Percentiles rank a stretch among this genome's conserved stretches.
These are phyloP conservation scores for Geranium incanum DNA, from an alignment of 441 rosid genomes.

Conservation along the genomic window DNA sequence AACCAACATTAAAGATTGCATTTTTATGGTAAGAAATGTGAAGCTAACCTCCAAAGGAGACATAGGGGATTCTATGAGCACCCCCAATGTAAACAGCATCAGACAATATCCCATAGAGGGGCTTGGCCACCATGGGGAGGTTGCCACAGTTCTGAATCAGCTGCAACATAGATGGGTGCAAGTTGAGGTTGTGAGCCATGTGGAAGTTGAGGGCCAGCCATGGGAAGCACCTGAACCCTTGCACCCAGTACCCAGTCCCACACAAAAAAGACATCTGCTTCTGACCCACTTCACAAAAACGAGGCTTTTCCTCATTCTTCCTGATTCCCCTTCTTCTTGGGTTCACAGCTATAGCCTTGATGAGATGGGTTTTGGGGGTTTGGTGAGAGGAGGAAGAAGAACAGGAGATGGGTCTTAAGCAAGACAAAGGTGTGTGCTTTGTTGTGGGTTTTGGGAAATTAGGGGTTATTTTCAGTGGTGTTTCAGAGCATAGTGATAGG, in stretches of 20 bases:
- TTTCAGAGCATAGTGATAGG: too few relatives aligned
- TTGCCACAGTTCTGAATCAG: conserved; percentile 61
- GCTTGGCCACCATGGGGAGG: conserved; percentile 82
- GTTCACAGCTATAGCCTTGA: too few relatives aligned
- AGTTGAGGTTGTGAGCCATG: conserved; percentile 54
- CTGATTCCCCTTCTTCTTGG: too few relatives aligned
- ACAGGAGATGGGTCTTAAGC: too few relatives aligned
- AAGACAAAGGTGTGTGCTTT: too few relatives aligned
- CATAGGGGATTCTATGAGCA: conserved; percentile 67
- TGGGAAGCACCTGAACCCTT: conserved; percentile 45
- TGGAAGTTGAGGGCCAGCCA: conserved; percentile 83
- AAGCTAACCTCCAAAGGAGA: conserved; percentile 62
- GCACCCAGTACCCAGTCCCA: conserved; percentile 77
- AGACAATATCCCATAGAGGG: conserved; percentile 67
- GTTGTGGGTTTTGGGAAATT: too few relatives aligned
- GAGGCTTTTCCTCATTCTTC: too few relatives aligned
- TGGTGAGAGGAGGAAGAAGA: too few relatives aligned
- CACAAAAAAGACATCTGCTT: conserved; percentile 45
- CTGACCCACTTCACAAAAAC: conserved; percentile 18
- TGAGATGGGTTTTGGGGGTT: too few relatives aligned
- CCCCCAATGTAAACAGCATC: conserved; percentile 59
- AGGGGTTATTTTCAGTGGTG: too few relatives aligned
- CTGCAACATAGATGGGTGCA: conserved; percentile 69
- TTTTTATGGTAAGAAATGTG: not conserved
- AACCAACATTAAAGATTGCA: too few relatives aligned